Evolutionary conservation across 805 yeast genomes (phyloP), one percentile per base, ranked within the genome.

Genomic region (Teunomyces barrocoloradensis): DNA sequence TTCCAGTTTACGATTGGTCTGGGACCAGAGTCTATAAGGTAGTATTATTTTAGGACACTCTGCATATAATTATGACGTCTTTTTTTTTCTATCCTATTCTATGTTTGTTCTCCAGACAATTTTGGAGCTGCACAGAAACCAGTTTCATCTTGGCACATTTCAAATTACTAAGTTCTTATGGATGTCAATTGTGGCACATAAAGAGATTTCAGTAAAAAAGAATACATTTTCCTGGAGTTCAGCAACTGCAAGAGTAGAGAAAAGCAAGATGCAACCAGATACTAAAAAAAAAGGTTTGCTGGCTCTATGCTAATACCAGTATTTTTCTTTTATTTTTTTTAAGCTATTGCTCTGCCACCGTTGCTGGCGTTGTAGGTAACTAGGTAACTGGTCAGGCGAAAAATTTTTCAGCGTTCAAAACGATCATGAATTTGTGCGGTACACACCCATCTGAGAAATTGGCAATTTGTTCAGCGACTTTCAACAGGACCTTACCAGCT

Each of bases 401-500:
- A 37, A 37, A 37, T n/a, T 37, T 37, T 37, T 23, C 15, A 20
- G 27, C 23, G 40, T 20, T 18, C 25, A 20, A 23, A 37, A 37
- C 29, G 28, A 37, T 37, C 29, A 37, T 37, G 40, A 23, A 37
- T 23, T 34, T 37, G 40, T 20, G 40, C 40, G 17, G 40, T 12
- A 13, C 40, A 37, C 40, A 23, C 29, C 38, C 23, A 12, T 11
- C 17, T n/a, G 15, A 12, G 40, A 37, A 37, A 37, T 21, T 37
- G 40, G 40, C 29, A 37, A 37, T 37, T 37, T 37, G 40, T 37
- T 37, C 29, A 37, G 28, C 40, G 29, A 37, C 40, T 21, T 37
- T 37, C 12, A 27, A 20, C 12, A 7, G 25, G 23, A 23, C 40
- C 20, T 21, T 23, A 37, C 17, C 28, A 23, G 13, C 40, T 37